Evolutionary conservation across 2,329 filamentous ascomycete genomes (phyloP), one percentile per base, ranked within the genome.

Genomic region (Knufia petricola): DNA sequence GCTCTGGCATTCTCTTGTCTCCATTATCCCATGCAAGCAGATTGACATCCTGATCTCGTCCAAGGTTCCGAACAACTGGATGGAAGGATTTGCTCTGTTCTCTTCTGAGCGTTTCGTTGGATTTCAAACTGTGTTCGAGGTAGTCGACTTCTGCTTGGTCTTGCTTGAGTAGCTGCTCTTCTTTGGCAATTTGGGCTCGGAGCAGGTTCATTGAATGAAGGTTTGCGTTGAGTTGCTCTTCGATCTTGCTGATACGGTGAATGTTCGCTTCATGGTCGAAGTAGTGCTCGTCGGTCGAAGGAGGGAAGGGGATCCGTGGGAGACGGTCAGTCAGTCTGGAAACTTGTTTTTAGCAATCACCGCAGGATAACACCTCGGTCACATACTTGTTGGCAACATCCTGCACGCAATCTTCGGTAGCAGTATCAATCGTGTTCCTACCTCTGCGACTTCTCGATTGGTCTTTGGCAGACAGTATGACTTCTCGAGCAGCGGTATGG

Each of bases 231-330:
- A 52, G 28, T 34, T 52, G 50, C 17, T 48, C 21, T 24, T 52
- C 50, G 19, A 49, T 17, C 17, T 23, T 31, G 26, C 31, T 32
- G 26, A 44, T 46, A 17, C 44, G 37, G 30, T 44, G 12, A 19
- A 52, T 38, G 24, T 38, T 45, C 15, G 24, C 24, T 39, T 52
- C 50, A 36, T 43, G 34, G 24, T 52, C 50, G 28, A 52, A 52
- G 32, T 49, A 21, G 13, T 19, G 15, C 32, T 52, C 50, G 19
- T 49, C 36, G 15, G 50, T 49, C 9, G 24, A 20, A 15, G 46
- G 46, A 39, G 50, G 50, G 30, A 49, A 49, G 7, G 50, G 50
- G 12, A 49, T 49, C 7, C 45, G 45, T 23, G 45, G 21, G 9
- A 49, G 15, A 15, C 46, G 46, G 4, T 49, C 39, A 21, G 21